Conservation (phyloP, 2,329 filamentous ascomycete species). For the Cordyceps farinosa region DNA sequence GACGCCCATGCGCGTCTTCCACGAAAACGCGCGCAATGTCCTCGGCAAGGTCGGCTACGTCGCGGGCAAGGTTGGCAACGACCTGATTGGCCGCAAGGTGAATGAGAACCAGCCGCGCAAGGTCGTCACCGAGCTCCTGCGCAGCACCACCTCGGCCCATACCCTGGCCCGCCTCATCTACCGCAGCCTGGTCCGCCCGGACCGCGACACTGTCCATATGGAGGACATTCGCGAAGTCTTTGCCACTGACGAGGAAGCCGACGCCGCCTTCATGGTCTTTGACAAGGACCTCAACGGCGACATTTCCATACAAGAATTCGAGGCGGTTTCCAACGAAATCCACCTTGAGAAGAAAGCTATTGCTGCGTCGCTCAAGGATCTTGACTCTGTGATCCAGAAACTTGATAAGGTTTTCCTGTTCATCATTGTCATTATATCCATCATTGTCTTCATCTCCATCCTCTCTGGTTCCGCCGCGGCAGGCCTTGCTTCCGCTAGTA, state of each 20-base stretch:
- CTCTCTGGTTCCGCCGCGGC: constrained; percentile 88
- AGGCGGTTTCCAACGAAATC: constrained; percentile 90
- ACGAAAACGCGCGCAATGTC: constrained; percentile 70
- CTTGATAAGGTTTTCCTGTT: constrained; percentile 87
- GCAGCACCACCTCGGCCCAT: constrained; percentile 70
- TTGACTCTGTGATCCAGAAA: constrained; percentile 89
- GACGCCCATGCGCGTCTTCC: constrained; percentile 71
- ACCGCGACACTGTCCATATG: constrained; percentile 69
- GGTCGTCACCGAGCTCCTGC: constrained; percentile 75
- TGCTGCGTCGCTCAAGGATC: constrained; percentile 87
- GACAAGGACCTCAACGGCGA: constrained; percentile 97
- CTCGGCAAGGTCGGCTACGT: constrained; percentile 80
- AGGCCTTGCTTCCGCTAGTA: constrained; percentile 85
- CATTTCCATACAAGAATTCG: constrained; percentile 91
- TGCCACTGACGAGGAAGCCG: constrained; percentile 77
- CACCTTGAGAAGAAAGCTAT: constrained; percentile 94
- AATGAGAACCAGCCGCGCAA: constrained; percentile 76
- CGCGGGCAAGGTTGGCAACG: constrained; percentile 80
- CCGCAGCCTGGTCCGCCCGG: constrained; percentile 74
- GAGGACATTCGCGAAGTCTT: constrained; percentile 80
- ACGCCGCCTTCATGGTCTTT: constrained; percentile 86
- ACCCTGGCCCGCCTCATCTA: constrained; percentile 84
- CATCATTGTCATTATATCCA: constrained; percentile 73
- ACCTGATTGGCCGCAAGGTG: constrained; percentile 77
- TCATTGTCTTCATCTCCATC: constrained; percentile 84